Evolutionary conservation across 2,329 filamentous ascomycete species (phyloP).

Genomic region (Geosmithia putterillii): DNA sequence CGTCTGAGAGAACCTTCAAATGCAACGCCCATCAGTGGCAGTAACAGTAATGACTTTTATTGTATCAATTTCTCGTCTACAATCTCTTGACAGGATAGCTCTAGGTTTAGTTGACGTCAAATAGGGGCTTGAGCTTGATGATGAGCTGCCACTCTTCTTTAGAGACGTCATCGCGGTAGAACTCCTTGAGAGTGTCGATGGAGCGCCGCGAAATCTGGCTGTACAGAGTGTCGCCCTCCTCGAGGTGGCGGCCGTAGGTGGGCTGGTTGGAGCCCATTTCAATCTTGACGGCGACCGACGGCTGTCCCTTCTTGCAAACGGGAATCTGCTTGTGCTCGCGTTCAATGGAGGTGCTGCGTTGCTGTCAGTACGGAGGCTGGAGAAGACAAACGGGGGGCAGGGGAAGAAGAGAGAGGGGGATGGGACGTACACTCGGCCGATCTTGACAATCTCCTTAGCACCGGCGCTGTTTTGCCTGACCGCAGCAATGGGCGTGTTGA

Average conservation of each 20-base stretch:
- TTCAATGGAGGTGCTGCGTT: slow-evolving; percentile 79
- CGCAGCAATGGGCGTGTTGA: slow-evolving; percentile 82
- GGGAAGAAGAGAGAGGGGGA: not conserved
- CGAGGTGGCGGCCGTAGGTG: slow-evolving; percentile 85
- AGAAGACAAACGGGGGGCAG: not conserved
- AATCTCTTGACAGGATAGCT: too few relatives aligned
- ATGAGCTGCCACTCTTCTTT: slow-evolving; percentile 94
- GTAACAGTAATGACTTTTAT: too few relatives aligned
- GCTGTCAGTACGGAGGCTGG: slow-evolving; percentile 12
- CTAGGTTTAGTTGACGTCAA: slow-evolving; percentile 78
- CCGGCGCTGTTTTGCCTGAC: slow-evolving; percentile 75
- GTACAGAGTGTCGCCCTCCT: slow-evolving; percentile 83
- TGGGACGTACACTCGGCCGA: slow-evolving; percentile 82
- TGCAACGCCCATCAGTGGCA: too few relatives aligned
- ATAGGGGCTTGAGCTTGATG: slow-evolving; percentile 87
- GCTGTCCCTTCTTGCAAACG: slow-evolving; percentile 89
- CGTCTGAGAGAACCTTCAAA: too few relatives aligned
- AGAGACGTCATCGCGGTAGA: slow-evolving; percentile 74
- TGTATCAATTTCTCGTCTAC: too few relatives aligned
- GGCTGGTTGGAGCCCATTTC: slow-evolving; percentile 89
- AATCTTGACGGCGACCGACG: slow-evolving; percentile 96
- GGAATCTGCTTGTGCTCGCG: slow-evolving; percentile 92
- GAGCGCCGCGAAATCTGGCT: slow-evolving; percentile 74
- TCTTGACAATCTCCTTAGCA: slow-evolving; percentile 67
- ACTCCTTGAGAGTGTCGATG: slow-evolving; percentile 94